These are phyloP conservation scores for Sanguinoderma infundibulare DNA, from an alignment of 1,284 basidiomycete genomes.

Conservation along the genomic window DNA sequence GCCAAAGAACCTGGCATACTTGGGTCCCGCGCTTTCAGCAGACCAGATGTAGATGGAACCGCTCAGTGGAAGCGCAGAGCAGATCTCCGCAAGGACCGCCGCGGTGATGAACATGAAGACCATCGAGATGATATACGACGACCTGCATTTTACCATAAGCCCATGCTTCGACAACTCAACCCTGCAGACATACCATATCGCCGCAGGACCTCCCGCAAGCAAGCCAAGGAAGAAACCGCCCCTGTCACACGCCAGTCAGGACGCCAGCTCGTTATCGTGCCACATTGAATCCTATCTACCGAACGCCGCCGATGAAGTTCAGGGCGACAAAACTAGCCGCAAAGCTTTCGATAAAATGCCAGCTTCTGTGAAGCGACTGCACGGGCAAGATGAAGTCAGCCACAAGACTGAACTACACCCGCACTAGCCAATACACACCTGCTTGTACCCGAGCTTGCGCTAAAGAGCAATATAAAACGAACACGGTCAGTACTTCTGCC, in stretches of 20 bases:
- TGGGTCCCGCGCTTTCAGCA: slow-evolving; percentile 84
- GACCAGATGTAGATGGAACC: slow-evolving; percentile 93
- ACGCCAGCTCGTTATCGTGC: neutral
- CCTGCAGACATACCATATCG: slow-evolving; percentile 61
- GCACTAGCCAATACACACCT: slow-evolving; percentile 52
- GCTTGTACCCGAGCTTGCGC: slow-evolving; percentile 82
- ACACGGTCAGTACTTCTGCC: slow-evolving; percentile 53
- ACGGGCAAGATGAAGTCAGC: slow-evolving; percentile 9
- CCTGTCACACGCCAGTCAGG: slow-evolving; percentile 40
- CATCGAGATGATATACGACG: slow-evolving; percentile 78
- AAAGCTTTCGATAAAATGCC: slow-evolving; percentile 82
- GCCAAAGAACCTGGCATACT: slow-evolving; percentile 81
- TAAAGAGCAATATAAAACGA: slow-evolving; percentile 40
- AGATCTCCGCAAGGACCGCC: slow-evolving; percentile 83
- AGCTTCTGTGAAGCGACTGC: slow-evolving; percentile 82
- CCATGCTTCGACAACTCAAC: neutral
- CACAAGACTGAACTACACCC: neutral
- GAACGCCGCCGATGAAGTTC: slow-evolving; percentile 85
- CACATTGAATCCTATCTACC: slow-evolving; percentile 46
- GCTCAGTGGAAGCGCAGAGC: slow-evolving; percentile 82
- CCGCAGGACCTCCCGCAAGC: slow-evolving; percentile 82
- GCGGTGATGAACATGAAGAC: slow-evolving; percentile 87
- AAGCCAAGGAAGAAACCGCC: slow-evolving; percentile 82
- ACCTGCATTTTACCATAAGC: slow-evolving; percentile 50
- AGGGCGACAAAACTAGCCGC: slow-evolving; percentile 84